These are phyloP conservation scores for Boletus sp. DNA, from an alignment of 768 basidiomycete species.

Conservation along the genomic window DNA sequence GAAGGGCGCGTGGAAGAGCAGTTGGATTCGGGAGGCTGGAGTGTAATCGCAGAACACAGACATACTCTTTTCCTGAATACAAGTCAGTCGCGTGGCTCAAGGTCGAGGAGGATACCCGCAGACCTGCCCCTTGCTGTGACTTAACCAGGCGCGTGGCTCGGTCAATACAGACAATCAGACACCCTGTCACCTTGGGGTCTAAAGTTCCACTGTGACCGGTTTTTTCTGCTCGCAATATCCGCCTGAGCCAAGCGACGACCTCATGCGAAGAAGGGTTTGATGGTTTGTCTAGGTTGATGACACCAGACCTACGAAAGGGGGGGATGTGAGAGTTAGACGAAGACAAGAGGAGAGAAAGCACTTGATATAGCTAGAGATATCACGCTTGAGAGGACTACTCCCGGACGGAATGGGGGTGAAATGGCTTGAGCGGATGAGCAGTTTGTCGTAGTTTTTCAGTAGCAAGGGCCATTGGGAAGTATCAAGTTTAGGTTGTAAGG, in stretches of 20 bases:
- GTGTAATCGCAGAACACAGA: slow-evolving; percentile 93
- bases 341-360: slow-evolving; percentile 30
- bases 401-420: slow-evolving; percentile 97
- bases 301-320: slow-evolving; percentile 70
- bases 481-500: slow-evolving; percentile 70
- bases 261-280: slow-evolving; percentile 99
- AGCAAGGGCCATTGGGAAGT: slow-evolving; percentile 98
- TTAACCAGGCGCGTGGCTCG: slow-evolving; percentile 97
- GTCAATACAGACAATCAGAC: slow-evolving; percentile 98
- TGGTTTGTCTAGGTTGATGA: slow-evolving; percentile 99
- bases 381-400: slow-evolving; percentile 91
- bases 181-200: slow-evolving; percentile 98
- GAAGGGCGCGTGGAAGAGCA: slow-evolving; percentile 86
- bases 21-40: slow-evolving; percentile 75
- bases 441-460: slow-evolving; percentile 98
- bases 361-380: slow-evolving; percentile 90
- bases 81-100: slow-evolving; percentile 1
- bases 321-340: background rate
- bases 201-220: slow-evolving; percentile 98
- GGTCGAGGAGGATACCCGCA: slow-evolving; percentile 21
- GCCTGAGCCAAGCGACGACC: slow-evolving; percentile 97
- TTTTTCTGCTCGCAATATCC: slow-evolving; percentile 96
- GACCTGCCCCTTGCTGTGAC: slow-evolving; percentile 96
- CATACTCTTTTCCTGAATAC: slow-evolving; percentile 88
- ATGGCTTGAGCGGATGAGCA: slow-evolving; percentile 91